Conservation (phyloP, 495 filamentous ascomycete genomes). For the Hypomontagnella monticulosa region DNA sequence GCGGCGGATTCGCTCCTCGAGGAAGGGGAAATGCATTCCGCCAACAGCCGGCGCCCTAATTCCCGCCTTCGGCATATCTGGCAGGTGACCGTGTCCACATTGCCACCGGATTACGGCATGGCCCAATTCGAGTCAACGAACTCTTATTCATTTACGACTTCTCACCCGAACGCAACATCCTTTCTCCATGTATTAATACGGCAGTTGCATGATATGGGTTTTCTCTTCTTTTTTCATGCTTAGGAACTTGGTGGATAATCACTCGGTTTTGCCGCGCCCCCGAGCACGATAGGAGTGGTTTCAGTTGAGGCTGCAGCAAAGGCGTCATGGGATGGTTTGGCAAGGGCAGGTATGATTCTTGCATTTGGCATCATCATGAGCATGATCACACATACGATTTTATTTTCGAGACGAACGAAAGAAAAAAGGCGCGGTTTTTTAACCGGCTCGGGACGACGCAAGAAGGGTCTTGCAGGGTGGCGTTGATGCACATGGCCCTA, state of each 20-base stretch:
- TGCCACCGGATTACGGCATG: not conserved
- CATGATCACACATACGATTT: constrained; percentile 25
- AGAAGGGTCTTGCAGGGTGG: constrained; percentile 9
- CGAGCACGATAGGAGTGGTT: constrained; percentile 32
- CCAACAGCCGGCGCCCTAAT: constrained; percentile 45
- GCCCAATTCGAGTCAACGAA: not conserved
- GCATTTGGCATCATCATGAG: constrained; percentile 44
- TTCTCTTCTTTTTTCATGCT: constrained; percentile 38
- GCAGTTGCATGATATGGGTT: constrained; percentile 37
- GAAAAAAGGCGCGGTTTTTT: constrained; percentile 1
- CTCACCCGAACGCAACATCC: constrained; percentile 16
- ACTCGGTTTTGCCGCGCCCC: constrained; percentile 41
- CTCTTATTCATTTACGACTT: not conserved
- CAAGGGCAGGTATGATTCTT: constrained; percentile 35
- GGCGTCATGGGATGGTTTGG: constrained; percentile 44
- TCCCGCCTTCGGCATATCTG: not conserved
- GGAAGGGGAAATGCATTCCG: constrained; percentile 54
- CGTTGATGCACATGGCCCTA: constrained; percentile 11
- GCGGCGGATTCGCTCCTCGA: constrained; percentile 57
- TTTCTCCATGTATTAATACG: constrained; percentile 43
- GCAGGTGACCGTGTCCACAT: not conserved
- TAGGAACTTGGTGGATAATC: constrained; percentile 42
- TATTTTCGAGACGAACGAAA: constrained; percentile 29
- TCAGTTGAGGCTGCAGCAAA: constrained; percentile 43
- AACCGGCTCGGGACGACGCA: constrained; percentile 17